Conservation (phyloP, 140 eudicot species). For the Senecio squalidus region DNA sequence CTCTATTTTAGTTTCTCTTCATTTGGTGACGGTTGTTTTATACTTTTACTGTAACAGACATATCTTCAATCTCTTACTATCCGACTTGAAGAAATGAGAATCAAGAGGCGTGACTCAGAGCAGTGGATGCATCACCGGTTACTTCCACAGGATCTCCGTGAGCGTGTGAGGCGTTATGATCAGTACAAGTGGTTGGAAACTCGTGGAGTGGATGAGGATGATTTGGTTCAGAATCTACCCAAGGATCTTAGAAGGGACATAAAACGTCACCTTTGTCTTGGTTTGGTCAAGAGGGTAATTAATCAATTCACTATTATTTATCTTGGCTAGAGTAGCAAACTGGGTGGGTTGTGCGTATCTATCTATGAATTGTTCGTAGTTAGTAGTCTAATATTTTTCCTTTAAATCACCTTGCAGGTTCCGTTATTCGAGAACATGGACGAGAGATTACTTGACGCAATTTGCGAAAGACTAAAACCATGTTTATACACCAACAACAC, state of each 20-base stretch:
- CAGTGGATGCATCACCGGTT: slow-evolving; percentile 96
- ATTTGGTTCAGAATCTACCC: slow-evolving; percentile 67
- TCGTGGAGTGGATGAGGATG: slow-evolving; percentile 83
- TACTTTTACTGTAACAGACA: slow-evolving; percentile 40
- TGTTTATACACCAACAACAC: slow-evolving; percentile 71
- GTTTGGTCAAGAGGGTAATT: slow-evolving; percentile 82
- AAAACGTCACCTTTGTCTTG: slow-evolving; percentile 86
- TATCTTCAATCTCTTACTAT: slow-evolving; percentile 82
- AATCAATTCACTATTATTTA: not conserved
- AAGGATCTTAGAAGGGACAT: slow-evolving; percentile 90
- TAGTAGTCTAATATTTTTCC: not conserved
- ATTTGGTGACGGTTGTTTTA: not conserved
- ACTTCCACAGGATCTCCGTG: slow-evolving; percentile 74
- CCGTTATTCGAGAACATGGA: slow-evolving; percentile 89
- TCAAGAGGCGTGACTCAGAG: slow-evolving; percentile 85
- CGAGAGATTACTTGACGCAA: slow-evolving; percentile 76
- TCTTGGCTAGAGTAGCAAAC: not conserved
- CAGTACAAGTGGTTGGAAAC: slow-evolving; percentile 90
- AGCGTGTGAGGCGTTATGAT: slow-evolving; percentile 75
- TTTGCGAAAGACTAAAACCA: slow-evolving; percentile 87
- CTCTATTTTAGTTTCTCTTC: not conserved
- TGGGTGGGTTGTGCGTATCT: not conserved
- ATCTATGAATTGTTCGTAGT: not conserved
- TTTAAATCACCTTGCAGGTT: slow-evolving; percentile 39
- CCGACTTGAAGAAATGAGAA: slow-evolving; percentile 91